These are phyloP conservation scores for Pestalotiopsis sp. DNA, from an alignment of 2,329 filamentous ascomycete genomes.

Conservation along the genomic window DNA sequence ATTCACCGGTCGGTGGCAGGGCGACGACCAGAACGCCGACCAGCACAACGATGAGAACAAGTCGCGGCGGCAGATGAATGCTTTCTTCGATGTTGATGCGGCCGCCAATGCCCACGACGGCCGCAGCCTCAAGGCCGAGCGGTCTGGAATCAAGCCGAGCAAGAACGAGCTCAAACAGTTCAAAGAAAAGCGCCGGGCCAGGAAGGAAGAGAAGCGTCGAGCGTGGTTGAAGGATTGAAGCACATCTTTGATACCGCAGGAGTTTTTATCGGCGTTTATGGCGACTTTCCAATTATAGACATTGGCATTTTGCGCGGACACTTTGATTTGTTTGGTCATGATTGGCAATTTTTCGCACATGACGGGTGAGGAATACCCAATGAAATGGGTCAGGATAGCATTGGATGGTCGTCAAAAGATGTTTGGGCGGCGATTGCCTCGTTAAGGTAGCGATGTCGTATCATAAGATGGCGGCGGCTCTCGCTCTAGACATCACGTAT, in stretches of 20 bases:
- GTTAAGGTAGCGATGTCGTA: background rate
- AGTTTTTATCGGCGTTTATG: background rate
- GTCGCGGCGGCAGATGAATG: conserved; percentile 83
- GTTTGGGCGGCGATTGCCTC: background rate
- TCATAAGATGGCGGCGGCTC: too few species aligned
- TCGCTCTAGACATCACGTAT: background rate
- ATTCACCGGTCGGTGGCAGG: conserved; percentile 84
- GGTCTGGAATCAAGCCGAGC: conserved; percentile 78
- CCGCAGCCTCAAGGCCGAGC: conserved; percentile 86
- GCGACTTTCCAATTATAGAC: background rate
- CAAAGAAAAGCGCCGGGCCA: conserved; percentile 84
- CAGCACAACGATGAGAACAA: conserved; percentile 87
- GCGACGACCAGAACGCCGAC: conserved; percentile 66
- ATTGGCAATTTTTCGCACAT: background rate
- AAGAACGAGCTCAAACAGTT: conserved; percentile 89
- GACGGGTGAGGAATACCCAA: background rate
- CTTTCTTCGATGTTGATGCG: conserved; percentile 94
- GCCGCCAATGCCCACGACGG: conserved; percentile 91
- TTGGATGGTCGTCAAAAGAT: background rate
- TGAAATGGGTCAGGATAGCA: background rate
- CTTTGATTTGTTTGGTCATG: background rate
- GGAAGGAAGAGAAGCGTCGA: conserved; percentile 91
- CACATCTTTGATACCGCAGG: background rate
- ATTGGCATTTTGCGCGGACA: background rate
- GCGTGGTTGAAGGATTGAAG: conserved; percentile 82